Evolutionary conservation across 495 filamentous ascomycete genomes (phyloP).

Genomic region (Mytilinidion resinicola): DNA sequence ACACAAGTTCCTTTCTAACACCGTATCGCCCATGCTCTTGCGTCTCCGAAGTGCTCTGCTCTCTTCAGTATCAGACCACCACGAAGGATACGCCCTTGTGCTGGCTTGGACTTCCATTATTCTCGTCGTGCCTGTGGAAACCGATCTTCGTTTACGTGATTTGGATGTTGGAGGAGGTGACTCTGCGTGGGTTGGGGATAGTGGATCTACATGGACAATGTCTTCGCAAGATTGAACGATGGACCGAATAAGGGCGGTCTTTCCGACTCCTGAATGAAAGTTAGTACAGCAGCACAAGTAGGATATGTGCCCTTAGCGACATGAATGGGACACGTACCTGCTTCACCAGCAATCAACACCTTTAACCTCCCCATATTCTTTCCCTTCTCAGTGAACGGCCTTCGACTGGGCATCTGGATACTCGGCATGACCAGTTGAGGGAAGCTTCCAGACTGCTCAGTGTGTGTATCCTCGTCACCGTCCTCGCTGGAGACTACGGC

Average conservation of each 20-base stretch:
- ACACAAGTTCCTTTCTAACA: slow-evolving; percentile 88
- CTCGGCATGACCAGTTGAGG: slow-evolving; percentile 97
- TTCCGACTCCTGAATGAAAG: slow-evolving; percentile 53
- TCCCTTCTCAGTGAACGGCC: slow-evolving; percentile 85
- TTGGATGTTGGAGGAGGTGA: slow-evolving; percentile 30
- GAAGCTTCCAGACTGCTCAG: slow-evolving; percentile 39
- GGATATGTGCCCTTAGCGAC: too few relatives aligned
- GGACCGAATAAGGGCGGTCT: slow-evolving; percentile 86
- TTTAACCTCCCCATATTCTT: slow-evolving; percentile 82
- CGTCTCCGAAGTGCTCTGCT: slow-evolving; percentile 61
- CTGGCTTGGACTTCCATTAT: slow-evolving; percentile 87
- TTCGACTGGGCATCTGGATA: slow-evolving; percentile 85
- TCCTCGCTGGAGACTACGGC: slow-evolving; percentile 44
- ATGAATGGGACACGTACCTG: slow-evolving; percentile 49
- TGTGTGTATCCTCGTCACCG: slow-evolving; percentile 39
- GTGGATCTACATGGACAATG: slow-evolving; percentile 89
- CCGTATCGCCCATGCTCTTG: slow-evolving; percentile 72
- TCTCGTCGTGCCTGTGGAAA: slow-evolving; percentile 28
- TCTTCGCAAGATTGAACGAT: slow-evolving; percentile 93
- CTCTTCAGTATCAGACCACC: slow-evolving; percentile 90
- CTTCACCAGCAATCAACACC: slow-evolving; percentile 76
- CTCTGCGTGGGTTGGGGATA: slow-evolving; percentile 43
- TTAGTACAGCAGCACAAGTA: neutral
- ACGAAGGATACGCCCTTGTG: slow-evolving; percentile 83
- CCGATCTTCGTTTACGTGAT: slow-evolving; percentile 29